phyloP scores from a whole-genome alignment of 257 asterid species.

The Solanum neorickii region DNA sequence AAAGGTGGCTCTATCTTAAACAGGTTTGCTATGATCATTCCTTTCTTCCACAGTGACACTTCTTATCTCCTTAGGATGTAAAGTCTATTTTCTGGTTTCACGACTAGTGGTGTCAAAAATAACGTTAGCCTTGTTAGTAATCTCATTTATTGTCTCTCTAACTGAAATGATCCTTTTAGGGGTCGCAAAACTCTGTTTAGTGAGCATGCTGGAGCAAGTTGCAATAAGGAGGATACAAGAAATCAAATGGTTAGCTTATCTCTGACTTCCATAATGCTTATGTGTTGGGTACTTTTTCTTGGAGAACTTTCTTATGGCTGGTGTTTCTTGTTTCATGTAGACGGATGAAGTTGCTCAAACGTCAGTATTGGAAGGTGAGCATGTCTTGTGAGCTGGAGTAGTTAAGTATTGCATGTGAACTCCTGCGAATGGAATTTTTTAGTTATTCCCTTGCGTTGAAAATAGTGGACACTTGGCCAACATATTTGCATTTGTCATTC shows the following conservation, averaged over 20 bases:
- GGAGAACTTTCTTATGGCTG: background rate
- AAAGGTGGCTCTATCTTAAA: background rate
- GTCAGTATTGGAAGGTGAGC: conserved; percentile 56
- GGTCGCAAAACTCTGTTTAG: conserved; percentile 23
- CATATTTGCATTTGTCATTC: background rate
- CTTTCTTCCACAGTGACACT: background rate
- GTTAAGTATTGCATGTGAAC: background rate
- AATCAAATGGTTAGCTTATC: conserved; percentile 31
- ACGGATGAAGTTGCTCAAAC: conserved; percentile 24
- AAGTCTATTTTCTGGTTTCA: background rate
- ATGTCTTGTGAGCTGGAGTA: conserved; percentile 6
- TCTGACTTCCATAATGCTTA: background rate
- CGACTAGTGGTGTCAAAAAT: background rate
- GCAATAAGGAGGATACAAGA: conserved; percentile 27
- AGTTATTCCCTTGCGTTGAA: background rate
- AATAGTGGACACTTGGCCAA: background rate
- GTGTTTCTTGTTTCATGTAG: conserved; percentile 27
- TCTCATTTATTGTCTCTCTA: background rate
- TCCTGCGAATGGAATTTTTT: background rate
- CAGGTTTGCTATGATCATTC: background rate
- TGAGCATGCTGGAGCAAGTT: conserved; percentile 31
- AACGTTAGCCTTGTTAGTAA: background rate
- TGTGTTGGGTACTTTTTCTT: background rate
- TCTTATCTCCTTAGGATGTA: background rate
- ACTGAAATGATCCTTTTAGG: conserved; percentile 17